phyloP scores from a whole-genome alignment of 225 moss, liverwort and hornwort genomes.

The Marchantia polymorpha region DNA sequence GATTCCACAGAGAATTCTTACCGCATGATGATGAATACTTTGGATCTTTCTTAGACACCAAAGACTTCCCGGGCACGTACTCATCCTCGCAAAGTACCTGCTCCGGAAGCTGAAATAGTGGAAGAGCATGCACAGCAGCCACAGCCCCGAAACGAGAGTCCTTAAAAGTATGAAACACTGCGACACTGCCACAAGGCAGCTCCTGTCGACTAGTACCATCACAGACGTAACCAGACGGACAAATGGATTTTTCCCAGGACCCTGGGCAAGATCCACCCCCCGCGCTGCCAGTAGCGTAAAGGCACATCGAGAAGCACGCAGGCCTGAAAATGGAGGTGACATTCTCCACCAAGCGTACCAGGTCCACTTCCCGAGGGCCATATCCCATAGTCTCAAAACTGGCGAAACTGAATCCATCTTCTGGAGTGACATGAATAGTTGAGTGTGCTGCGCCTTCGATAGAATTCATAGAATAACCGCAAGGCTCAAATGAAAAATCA shows the following conservation, averaged over 20 bases:
- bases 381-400: slow-evolving; percentile 94
- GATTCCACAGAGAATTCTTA: slow-evolving; percentile 2
- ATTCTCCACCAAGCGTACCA: slow-evolving; percentile 44
- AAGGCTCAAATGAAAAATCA: slow-evolving; percentile 80
- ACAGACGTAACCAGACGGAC: slow-evolving; percentile 59
- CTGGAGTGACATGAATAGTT: slow-evolving; percentile 85
- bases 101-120: not conserved
- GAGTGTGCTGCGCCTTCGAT: slow-evolving; percentile 69
- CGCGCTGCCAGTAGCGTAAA: slow-evolving; percentile 44
- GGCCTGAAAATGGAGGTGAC: slow-evolving; percentile 61
- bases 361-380: slow-evolving; percentile 47
- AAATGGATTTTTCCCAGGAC: slow-evolving; percentile 47
- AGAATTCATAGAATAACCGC: slow-evolving; percentile 89
- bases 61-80: not conserved
- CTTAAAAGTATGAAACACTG: slow-evolving; percentile 72
- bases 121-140: slow-evolving; percentile 17
- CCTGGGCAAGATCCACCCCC: slow-evolving; percentile 35
- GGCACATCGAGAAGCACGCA: slow-evolving; percentile 58
- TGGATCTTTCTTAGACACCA: not conserved
- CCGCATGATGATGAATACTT: not conserved
- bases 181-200: slow-evolving; percentile 53
- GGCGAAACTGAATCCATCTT: slow-evolving; percentile 72
- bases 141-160: slow-evolving; percentile 15
- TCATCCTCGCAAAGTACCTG: not conserved
- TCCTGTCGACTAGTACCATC: slow-evolving; percentile 75